Conservation (phyloP, 2,329 filamentous ascomycete genomes). For the Ceratocystis cacaofunesta region DNA sequence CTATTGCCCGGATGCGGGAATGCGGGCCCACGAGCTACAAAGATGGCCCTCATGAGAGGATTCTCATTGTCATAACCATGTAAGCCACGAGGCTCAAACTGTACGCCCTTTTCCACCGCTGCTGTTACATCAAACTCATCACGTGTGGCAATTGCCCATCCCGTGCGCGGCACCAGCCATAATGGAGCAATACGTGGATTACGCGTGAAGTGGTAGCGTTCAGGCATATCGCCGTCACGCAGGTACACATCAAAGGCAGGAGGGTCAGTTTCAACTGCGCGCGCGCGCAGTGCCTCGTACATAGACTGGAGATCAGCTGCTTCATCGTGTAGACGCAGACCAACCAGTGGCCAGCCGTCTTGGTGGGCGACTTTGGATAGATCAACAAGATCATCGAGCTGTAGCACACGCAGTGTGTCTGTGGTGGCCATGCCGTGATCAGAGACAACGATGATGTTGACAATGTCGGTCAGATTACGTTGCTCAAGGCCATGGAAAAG, state of each 20-base stretch:
- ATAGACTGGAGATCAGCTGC: slow-evolving; percentile 45
- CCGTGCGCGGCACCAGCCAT: slow-evolving; percentile 84
- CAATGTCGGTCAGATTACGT: slow-evolving; percentile 74
- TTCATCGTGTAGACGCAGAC: slow-evolving; percentile 62
- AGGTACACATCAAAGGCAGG: slow-evolving; percentile 77
- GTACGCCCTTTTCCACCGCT: slow-evolving; percentile 26
- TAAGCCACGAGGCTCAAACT: slow-evolving; percentile 69
- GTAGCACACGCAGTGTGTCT: slow-evolving; percentile 61
- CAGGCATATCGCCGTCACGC: slow-evolving; percentile 74
- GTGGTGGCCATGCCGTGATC: slow-evolving; percentile 98
- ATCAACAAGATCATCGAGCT: slow-evolving; percentile 81
- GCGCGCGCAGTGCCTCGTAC: slow-evolving; percentile 35
- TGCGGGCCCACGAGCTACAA: slow-evolving; percentile 78
- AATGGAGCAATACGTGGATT: slow-evolving; percentile 85
- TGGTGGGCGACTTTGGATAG: slow-evolving; percentile 61
- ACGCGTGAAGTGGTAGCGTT: slow-evolving; percentile 76
- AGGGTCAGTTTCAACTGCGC: slow-evolving; percentile 33
- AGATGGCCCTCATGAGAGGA: slow-evolving; percentile 90
- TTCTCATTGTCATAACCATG: slow-evolving; percentile 95
- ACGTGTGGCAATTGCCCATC: slow-evolving; percentile 79
- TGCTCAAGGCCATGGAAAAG: slow-evolving; percentile 62
- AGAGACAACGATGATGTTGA: slow-evolving; percentile 91
- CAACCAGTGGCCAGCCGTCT: slow-evolving; percentile 89
- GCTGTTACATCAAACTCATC: slow-evolving; percentile 55
- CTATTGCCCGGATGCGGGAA: slow-evolving; percentile 79